Conservation (phyloP, 2,329 filamentous ascomycete genomes). For the Chaetomium strumarium region DNA sequence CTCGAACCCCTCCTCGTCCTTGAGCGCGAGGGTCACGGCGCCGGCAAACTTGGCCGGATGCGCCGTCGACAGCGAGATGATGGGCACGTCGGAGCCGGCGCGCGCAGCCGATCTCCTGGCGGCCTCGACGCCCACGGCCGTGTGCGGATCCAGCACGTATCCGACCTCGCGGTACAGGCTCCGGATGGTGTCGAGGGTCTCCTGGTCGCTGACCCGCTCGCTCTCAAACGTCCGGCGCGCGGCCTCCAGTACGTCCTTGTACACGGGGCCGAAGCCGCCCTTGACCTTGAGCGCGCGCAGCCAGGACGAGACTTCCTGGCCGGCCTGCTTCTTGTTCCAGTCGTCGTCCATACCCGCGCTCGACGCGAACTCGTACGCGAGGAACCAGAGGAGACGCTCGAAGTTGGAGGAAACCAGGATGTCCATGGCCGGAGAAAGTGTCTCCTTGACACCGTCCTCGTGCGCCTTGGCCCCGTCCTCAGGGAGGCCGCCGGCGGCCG, state of each 20-base stretch:
- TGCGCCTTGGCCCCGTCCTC: conserved; percentile 59
- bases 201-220: conserved; percentile 60
- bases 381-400: conserved; percentile 89
- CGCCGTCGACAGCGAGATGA: conserved; percentile 85
- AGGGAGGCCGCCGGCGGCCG: conserved; percentile 58
- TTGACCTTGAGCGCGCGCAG: conserved; percentile 71
- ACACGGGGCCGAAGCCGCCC: conserved; percentile 75
- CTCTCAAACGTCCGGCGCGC: conserved; percentile 75
- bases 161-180: conserved; percentile 42
- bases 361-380: conserved; percentile 66
- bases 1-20: conserved; percentile 63
- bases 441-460: conserved; percentile 77
- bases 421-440: conserved; percentile 92
- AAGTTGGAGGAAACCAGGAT: conserved; percentile 96
- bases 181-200: conserved; percentile 64
- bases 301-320: conserved; percentile 73
- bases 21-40: conserved; percentile 75
- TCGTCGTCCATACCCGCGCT: conserved; percentile 56
- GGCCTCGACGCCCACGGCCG: conserved; percentile 78
- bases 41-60: conserved; percentile 92
- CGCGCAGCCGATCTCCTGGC: conserved; percentile 62
- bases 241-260: conserved; percentile 62
- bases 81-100: conserved; percentile 46
- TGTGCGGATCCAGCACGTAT: conserved; percentile 91
- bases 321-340: conserved; percentile 63